Evolutionary conservation across 1,284 basidiomycete species (phyloP).

Genomic region (Tausonia pullulans): DNA sequence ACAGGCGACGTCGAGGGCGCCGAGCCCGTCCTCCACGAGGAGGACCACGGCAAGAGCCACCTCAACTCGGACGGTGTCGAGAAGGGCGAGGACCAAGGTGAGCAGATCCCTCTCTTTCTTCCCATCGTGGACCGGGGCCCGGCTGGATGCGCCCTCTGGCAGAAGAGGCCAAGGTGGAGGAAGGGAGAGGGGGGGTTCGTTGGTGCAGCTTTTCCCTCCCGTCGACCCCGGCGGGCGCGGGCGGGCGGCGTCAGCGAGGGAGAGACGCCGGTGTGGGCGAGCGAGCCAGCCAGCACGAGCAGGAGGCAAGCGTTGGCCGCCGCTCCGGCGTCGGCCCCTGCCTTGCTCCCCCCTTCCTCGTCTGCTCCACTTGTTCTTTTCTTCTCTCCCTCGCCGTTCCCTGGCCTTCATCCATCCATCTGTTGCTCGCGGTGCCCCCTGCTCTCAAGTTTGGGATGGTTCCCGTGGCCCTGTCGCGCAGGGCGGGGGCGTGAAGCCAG

Average conservation of each 20-base stretch:
- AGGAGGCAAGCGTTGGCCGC: no score
- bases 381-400: neutral
- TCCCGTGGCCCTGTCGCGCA: no score
- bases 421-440: neutral
- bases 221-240: no score
- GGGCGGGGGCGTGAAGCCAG: no score
- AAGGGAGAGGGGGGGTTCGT: neutral
- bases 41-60: constrained; percentile 7
- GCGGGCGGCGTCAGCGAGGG: neutral
- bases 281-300: no score
- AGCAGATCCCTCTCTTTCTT: neutral
- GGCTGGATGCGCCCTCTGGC: neutral
- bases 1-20: constrained; percentile 12
- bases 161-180: neutral
- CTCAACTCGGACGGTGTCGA: constrained; percentile 17
- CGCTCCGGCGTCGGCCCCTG: neutral
- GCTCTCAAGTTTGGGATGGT: no score
- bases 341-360: neutral
- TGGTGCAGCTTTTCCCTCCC: neutral
- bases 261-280: neutral
- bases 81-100: constrained; percentile 17
- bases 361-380: neutral
- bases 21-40: constrained; percentile 9
- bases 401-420: neutral
- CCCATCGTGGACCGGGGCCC: neutral